Base-by-base conservation (phyloP, 1,284 basidiomycete species). In the Boletus sp. region DNA sequence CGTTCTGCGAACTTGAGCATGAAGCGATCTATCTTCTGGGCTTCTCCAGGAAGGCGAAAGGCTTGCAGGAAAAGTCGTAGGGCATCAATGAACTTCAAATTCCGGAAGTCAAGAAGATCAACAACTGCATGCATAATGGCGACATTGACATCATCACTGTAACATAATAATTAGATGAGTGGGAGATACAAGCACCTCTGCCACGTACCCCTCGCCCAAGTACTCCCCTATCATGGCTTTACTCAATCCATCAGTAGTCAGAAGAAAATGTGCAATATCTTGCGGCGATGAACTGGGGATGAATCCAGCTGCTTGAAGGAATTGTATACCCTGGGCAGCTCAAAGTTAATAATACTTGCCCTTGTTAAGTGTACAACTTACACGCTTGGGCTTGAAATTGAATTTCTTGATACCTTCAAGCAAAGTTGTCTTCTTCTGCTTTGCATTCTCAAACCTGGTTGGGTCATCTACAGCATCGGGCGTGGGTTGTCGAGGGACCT, bases 141-240 rank as follows among this genome's bases (percentile, higher is more conserved):
- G 47, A 96, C 80, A 61, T 96, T 91, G 56, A 81, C 77, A 44
- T 89, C 87, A 43, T 94, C 91, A 37, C 92, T 94, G 58, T 7
- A 42, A 36, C 54, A 54, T 39, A 53, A 48, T 42, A 22, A 44
- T 61, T 34, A 49, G 52, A 14, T 22, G 36, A 32, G 22, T 34
- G 19, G 20, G 16, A 39, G 33, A 39, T 29, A 26, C 26, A 13
- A 29, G 26, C 14, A 16, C 6, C 39, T 36, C 14, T 40, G 17
- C 39, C 35, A 76, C 82, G 60, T 55, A 93, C 93, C 85, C 92
- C 76, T 97, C 94, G 35, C 96, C 96, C 13, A 99, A 76, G 69
- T 96, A 99, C 73, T 99, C 96, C 49, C 96, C 96, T 55, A 99
- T 94, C 80, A 93, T 89, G 4, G 88, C 80, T 69, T 99, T 99